A percentile compares a stretch with the other conserved stretches of the same genome.
These are phyloP conservation scores for Thielaviopsis cerberus DNA, from an alignment of 2,329 filamentous ascomycete genomes.

Conservation along the genomic window DNA sequence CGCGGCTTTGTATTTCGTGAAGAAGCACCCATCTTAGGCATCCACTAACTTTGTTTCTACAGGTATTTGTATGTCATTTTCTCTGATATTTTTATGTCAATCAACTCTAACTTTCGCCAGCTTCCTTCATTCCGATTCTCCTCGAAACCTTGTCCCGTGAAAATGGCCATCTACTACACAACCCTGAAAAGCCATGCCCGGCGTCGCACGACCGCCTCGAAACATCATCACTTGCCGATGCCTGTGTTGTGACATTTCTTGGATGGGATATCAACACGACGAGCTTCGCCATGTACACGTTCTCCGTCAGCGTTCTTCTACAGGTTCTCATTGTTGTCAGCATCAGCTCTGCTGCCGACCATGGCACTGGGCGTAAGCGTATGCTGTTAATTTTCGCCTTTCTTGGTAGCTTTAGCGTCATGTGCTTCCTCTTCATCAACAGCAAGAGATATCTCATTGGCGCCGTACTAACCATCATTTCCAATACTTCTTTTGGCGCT, in stretches of 20 bases:
- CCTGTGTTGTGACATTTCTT: conserved; percentile 68
- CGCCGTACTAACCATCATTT: conserved; percentile 67
- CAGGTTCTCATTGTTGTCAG: conserved; percentile 86
- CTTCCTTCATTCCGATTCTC: conserved; percentile 87
- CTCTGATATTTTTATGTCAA: not conserved
- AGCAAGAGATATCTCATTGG: conserved; percentile 63
- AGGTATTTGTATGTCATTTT: conserved; percentile 18
- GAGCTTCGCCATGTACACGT: conserved; percentile 96
- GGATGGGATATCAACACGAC: conserved; percentile 85
- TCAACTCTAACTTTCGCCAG: conserved; percentile 23
- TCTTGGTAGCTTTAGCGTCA: conserved; percentile 62
- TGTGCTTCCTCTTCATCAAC: conserved; percentile 68
- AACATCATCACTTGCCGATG: conserved; percentile 18
- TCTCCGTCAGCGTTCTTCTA: conserved; percentile 75
- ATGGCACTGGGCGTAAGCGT: conserved; percentile 78
- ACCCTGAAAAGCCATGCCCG: conserved; percentile 57
- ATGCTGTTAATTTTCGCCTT: conserved; percentile 73
- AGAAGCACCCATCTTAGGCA: not conserved
- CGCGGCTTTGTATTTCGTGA: not conserved
- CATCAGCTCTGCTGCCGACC: conserved; percentile 89
- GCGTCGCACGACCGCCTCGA: conserved; percentile 36
- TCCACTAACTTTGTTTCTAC: not conserved
- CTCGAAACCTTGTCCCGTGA: conserved; percentile 85
- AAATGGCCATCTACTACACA: conserved; percentile 68
- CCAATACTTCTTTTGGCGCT: conserved; percentile 85